phyloP scores from a whole-genome alignment of 2,329 filamentous ascomycete species.

The Fusarium sp. region DNA sequence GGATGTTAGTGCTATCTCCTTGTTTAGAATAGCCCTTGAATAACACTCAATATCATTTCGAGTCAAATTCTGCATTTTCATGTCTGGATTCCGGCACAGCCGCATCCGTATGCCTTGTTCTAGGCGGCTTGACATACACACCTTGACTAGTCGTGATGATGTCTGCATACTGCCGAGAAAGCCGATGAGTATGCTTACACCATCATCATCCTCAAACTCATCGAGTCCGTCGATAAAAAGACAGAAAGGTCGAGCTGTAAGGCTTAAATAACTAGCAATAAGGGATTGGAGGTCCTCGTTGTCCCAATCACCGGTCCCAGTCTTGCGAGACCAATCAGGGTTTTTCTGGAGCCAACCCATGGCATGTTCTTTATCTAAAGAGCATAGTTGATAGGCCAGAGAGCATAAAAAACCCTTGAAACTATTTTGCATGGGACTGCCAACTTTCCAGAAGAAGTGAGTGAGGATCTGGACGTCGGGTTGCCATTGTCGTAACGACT shows the following conservation, averaged over 20 bases:
- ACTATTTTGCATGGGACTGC: fast-evolving
- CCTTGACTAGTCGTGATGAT: fast-evolving
- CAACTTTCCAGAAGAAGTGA: fast-evolving
- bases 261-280: fast-evolving
- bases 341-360: fast-evolving
- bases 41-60: fast-evolving
- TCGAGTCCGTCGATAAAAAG: fast-evolving
- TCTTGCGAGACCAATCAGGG: fast-evolving
- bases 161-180: fast-evolving
- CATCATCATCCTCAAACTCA: fast-evolving
- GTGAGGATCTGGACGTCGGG: fast-evolving
- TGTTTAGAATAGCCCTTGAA: fast-evolving
- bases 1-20: too few relatives aligned
- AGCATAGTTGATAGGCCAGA: fast-evolving
- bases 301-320: fast-evolving
- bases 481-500: background rate
- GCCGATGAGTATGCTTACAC: fast-evolving
- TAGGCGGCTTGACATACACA: background rate
- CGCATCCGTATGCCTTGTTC: fast-evolving
- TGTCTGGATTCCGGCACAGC: fast-evolving
- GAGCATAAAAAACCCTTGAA: fast-evolving
- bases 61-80: background rate
- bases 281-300: fast-evolving
- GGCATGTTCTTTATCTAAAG: fast-evolving
- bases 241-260: fast-evolving